Evolutionary conservation across 495 filamentous ascomycete species (phyloP).

Genomic region (Aspergillus haitiensis): DNA sequence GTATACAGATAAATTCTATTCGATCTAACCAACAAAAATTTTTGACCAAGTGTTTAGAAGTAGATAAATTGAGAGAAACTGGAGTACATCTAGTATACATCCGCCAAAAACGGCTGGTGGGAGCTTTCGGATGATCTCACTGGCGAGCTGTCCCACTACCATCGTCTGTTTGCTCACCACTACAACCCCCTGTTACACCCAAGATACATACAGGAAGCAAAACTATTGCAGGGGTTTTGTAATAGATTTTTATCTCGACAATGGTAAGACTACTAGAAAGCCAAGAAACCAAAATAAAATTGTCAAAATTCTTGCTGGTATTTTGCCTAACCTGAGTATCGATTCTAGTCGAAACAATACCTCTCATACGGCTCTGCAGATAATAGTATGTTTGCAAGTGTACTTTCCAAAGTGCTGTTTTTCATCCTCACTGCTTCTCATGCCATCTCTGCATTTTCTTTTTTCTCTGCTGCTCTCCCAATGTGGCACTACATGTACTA

Average conservation of each 20-base stretch:
- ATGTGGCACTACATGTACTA: conserved; percentile 22
- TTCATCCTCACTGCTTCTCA: not conserved
- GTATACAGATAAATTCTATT: conserved; percentile 4
- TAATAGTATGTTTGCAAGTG: conserved; percentile 58
- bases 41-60: too few relatives aligned
- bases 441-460: not conserved
- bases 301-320: not conserved
- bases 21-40: not conserved
- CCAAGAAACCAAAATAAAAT: not conserved
- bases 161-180: conserved; percentile 5
- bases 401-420: not conserved
- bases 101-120: not conserved
- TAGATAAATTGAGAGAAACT: too few relatives aligned
- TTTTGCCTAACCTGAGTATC: conserved; percentile 18
- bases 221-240: not conserved
- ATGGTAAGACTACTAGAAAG: conserved; percentile 21
- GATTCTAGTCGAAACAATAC: conserved; percentile 90
- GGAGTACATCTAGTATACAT: too few relatives aligned
- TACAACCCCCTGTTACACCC: not conserved
- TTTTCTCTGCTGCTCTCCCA: not conserved
- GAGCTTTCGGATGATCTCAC: conserved; percentile 25
- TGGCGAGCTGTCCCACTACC: conserved; percentile 11
- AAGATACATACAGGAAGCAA: not conserved
- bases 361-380: conserved; percentile 87
- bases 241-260: not conserved